These are phyloP conservation scores for Kwoniella sp. DNA, from an alignment of 768 basidiomycete genomes.

Conservation along the genomic window DNA sequence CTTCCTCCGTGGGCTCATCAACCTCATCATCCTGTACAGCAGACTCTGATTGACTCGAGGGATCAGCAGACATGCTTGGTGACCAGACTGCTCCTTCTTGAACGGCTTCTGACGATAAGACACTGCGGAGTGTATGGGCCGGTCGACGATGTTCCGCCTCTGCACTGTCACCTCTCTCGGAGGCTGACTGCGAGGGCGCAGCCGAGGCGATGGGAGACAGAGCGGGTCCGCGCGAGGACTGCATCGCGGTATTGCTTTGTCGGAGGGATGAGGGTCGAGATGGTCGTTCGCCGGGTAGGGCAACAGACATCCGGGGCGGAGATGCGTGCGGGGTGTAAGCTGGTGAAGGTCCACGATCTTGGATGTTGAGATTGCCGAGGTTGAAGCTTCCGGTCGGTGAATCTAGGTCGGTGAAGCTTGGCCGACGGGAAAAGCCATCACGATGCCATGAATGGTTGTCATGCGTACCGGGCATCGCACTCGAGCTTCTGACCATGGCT, in stretches of 20 bases:
- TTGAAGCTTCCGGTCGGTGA: slow-evolving; percentile 10
- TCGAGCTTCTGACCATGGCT: slow-evolving; percentile 29
- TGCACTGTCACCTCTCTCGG: slow-evolving; percentile 41
- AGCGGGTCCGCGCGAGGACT: slow-evolving; percentile 23
- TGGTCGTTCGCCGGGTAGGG: slow-evolving; percentile 10
- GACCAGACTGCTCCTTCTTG: slow-evolving; percentile 15
- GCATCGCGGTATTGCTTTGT: slow-evolving; percentile 16
- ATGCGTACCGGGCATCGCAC: slow-evolving; percentile 42
- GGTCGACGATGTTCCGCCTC: slow-evolving; percentile 25
- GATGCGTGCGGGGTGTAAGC: slow-evolving; percentile 48
- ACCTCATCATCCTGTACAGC: slow-evolving; percentile 12
- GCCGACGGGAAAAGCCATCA: slow-evolving; percentile 35
- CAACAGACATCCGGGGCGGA: slow-evolving; percentile 8
- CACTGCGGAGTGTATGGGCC: not conserved
- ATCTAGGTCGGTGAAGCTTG: slow-evolving; percentile 22
- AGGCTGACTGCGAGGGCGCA: slow-evolving; percentile 32
- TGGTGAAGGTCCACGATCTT: slow-evolving; percentile 49
- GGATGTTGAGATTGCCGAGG: slow-evolving; percentile 10
- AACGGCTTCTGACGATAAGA: slow-evolving; percentile 11
- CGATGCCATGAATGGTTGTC: slow-evolving; percentile 27
- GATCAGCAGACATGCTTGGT: not conserved
- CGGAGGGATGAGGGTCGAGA: slow-evolving; percentile 22
- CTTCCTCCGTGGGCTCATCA: not conserved
- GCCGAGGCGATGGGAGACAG: slow-evolving; percentile 47
- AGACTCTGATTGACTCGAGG: not conserved